Evolutionary conservation across 805 yeast species (phyloP), one percentile per base, ranked within the genome.

Genomic region (Candida koratica): DNA sequence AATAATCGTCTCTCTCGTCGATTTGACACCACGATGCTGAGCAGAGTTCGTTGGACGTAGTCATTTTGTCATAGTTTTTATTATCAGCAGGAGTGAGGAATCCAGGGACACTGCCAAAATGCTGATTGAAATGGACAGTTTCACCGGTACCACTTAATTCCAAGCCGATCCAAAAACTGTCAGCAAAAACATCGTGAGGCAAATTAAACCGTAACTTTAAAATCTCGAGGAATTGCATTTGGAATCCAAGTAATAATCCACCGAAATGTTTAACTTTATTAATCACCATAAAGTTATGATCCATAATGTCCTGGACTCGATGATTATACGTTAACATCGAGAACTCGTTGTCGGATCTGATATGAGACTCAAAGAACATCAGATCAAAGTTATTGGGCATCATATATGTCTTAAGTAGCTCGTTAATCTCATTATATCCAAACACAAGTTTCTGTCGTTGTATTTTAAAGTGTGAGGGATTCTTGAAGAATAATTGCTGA

Each of bases 1-100:
- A 40, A 28, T 36, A 37, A 25, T 49, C 52, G 30, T 61, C 60
- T 2, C 17, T 38, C 15, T 49, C 61, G 28, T 45, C 46, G 2
- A 59, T 27, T 40, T 62, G 68, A 4, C 57, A 63, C 67, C 67
- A 61, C 10, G 67, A 60, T 11, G 64, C 43, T 9, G 67, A 60
- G 39, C 69, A 63, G 6, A 63, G 35, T 37, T 63, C 68, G 4
- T 46, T 42, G 4, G 67, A 48, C 12, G 41, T 27, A 1, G 56
- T 49, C 4, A 48, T 37, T 7, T 38, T 34, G 1, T 45, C 39
- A 6, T 28, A 37, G 4, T 58, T 53, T 8, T 46, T 35, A 25
- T 57, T 61, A 17, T 39, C 45, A 1, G 28, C 28, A 1, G 66
- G 66, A 0, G 68, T 61, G 14, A 53, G 38, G 2, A 59, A 42